Conservation (phyloP, 2,329 filamentous ascomycete genomes). For the Didymella keratinophila region DNA sequence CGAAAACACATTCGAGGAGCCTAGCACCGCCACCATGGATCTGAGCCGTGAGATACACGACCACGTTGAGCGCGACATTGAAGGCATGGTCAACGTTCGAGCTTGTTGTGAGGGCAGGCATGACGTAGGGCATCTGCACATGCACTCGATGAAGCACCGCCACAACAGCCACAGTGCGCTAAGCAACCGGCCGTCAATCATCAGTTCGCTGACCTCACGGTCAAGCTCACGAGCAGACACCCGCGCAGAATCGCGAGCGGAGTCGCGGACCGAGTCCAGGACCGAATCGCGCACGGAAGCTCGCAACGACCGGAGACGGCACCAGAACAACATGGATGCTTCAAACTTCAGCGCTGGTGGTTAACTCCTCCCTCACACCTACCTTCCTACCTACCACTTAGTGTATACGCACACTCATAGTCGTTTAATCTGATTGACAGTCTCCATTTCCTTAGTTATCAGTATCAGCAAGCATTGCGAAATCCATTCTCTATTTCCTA, state of each 20-base stretch:
- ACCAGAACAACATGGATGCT: conserved; percentile 38
- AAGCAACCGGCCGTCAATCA: conserved; percentile 40
- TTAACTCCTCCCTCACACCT: conserved; percentile 26
- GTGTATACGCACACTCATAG: conserved; percentile 22
- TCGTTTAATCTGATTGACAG: conserved; percentile 45
- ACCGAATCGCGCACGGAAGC: conserved; percentile 29
- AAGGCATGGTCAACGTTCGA: conserved; percentile 90
- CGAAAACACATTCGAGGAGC: conserved; percentile 59
- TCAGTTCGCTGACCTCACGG: conserved; percentile 46
- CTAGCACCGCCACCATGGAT: conserved; percentile 78
- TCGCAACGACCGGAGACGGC: conserved; percentile 35
- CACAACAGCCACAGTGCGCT: conserved; percentile 37
- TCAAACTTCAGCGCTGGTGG: conserved; percentile 39
- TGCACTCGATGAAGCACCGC: conserved; percentile 41
- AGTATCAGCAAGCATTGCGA: conserved; percentile 16
- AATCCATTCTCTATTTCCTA: conserved; percentile 39
- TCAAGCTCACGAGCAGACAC: conserved; percentile 44
- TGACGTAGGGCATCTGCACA: conserved; percentile 58
- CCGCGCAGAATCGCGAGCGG: conserved; percentile 27
- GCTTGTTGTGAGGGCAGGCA: conserved; percentile 93
- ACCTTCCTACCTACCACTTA: conserved; percentile 20
- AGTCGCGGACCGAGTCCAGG: conserved; percentile 20
- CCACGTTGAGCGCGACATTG: conserved; percentile 75
- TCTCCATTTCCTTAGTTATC: conserved; percentile 38
- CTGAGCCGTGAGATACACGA: conserved; percentile 78